Evolutionary conservation across 75 land plant species (phyloP), one percentile per base, ranked within the genome.

Genomic region (Azolla pinnata): DNA sequence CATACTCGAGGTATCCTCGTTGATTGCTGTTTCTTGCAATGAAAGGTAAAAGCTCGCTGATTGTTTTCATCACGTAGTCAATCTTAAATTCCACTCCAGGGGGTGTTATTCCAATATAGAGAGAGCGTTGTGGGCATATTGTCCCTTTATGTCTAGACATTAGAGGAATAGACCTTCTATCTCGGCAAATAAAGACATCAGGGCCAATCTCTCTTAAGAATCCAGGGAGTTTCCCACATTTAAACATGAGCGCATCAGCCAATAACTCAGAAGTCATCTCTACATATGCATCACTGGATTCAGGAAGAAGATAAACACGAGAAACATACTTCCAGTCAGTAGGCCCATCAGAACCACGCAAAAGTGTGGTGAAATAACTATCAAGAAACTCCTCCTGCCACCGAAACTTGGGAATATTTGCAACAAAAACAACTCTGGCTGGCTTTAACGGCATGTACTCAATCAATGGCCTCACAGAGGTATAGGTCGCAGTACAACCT

Each of bases 221-320:
- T 27, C 44, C 20, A 23, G 62, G 46, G 26, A 40, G 29, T 19
- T 60, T 60, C 3, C 4, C 44, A 44, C 62, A 60, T 29, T 60
- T 60, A 19, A 38, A 60, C 21, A 60, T 32, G 25, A 60, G 17
- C 7, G 62, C 62, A 60, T 60, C 62, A 40, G 62, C 62, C 62
- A 60, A 21, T 1, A 28, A 44, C 2, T 60, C 62, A 2, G 62
- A 60, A 1, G 62, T 27, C 26, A 60, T 24, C 62, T 60, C 62
- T 40, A 60, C 47, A 60, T 60, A 60, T 23, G 28, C 62, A 60
- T 60, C 62, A 40, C 40, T 16, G 8, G 46, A 60, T 26, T 60
- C 47, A 12, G 62, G 62, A 38, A 60, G 62, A n/a, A 60, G 24
- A 60, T 60, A 60, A 5, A 60, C 33, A 38, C 24, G 23, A 40